Conservation (phyloP, 202 grass and related monocot genomes). For the Zoysia matrella region DNA sequence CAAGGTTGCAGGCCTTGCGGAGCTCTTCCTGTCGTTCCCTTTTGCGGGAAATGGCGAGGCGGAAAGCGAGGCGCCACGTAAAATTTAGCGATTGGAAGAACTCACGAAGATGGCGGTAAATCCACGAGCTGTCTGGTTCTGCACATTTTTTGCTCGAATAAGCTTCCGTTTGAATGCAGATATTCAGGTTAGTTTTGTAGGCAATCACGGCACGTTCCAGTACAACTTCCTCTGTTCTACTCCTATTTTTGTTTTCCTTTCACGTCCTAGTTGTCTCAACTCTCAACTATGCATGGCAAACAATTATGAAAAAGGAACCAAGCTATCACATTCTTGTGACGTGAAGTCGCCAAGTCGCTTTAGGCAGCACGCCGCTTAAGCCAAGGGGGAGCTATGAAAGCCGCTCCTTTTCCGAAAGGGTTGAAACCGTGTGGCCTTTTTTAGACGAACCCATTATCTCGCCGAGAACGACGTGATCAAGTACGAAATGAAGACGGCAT, state of each 20-base stretch:
- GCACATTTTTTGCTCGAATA: not conserved
- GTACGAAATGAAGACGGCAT: slow-evolving; percentile 43
- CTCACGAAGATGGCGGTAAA: not conserved
- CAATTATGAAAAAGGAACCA: not conserved
- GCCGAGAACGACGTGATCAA: slow-evolving; percentile 40
- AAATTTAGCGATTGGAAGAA: slow-evolving; percentile 27
- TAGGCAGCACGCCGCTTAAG: slow-evolving; percentile 22
- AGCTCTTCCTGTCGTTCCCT: slow-evolving; percentile 34
- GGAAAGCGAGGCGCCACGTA: slow-evolving; percentile 5
- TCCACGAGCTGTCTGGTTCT: not conserved
- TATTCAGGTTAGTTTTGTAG: slow-evolving; percentile 12
- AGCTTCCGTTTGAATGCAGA: slow-evolving; percentile 30
- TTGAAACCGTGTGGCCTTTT: slow-evolving; percentile 28
- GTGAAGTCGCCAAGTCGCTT: slow-evolving; percentile 9
- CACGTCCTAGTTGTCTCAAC: slow-evolving; percentile 2
- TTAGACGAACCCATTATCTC: slow-evolving; percentile 21
- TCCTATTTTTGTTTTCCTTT: not conserved
- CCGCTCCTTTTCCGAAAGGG: not conserved
- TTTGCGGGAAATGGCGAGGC: slow-evolving; percentile 32
- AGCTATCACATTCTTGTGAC: slow-evolving; percentile 3
- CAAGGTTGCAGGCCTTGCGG: slow-evolving; percentile 12
- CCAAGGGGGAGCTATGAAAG: not conserved
- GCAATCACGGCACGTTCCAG: slow-evolving; percentile 38
- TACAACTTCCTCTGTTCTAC: not conserved
- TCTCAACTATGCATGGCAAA: not conserved